Evolutionary conservation across 139 green algal genomes (phyloP).

Genomic region (Tetraselmis chui): DNA sequence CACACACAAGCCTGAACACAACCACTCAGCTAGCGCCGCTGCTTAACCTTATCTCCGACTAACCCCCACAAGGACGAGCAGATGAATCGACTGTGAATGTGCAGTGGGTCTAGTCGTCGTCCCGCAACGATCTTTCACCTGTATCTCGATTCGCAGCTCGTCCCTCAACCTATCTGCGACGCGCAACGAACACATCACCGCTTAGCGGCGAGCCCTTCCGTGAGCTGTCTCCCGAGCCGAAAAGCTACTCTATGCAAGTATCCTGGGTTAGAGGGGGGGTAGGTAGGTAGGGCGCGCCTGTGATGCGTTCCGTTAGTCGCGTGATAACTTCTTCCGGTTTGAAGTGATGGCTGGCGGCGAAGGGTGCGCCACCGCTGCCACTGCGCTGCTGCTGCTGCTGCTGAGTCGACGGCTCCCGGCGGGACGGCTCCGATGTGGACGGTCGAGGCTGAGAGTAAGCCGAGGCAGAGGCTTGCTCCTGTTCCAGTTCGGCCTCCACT

Average conservation of each 20-base stretch:
- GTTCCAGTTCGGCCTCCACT: neutral
- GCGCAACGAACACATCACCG: neutral
- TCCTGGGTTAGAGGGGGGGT: neutral
- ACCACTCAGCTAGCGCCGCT: too few relatives aligned
- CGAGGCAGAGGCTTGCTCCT: neutral
- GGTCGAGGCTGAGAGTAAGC: too few relatives aligned
- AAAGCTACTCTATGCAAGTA: too few relatives aligned
- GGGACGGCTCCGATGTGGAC: neutral
- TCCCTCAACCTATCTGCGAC: neutral
- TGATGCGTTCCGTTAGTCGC: neutral
- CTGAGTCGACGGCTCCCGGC: neutral
- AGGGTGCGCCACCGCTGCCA: neutral
- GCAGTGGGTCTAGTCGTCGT: neutral
- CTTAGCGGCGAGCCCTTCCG: neutral
- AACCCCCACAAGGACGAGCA: too few relatives aligned
- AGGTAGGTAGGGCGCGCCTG: neutral
- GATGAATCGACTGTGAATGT: too few relatives aligned
- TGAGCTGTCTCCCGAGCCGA: too few relatives aligned
- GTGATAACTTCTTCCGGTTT: slow-evolving; percentile 1
- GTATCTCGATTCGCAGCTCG: neutral
- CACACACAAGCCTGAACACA: too few relatives aligned
- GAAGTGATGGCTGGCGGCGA: neutral
- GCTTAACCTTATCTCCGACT: too few relatives aligned
- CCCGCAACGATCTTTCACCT: neutral
- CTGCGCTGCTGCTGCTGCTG: neutral